Evolutionary conservation across 352 stramenopile species (phyloP), one percentile per base, ranked within the genome.

Genomic region (Peronospora destructor): DNA sequence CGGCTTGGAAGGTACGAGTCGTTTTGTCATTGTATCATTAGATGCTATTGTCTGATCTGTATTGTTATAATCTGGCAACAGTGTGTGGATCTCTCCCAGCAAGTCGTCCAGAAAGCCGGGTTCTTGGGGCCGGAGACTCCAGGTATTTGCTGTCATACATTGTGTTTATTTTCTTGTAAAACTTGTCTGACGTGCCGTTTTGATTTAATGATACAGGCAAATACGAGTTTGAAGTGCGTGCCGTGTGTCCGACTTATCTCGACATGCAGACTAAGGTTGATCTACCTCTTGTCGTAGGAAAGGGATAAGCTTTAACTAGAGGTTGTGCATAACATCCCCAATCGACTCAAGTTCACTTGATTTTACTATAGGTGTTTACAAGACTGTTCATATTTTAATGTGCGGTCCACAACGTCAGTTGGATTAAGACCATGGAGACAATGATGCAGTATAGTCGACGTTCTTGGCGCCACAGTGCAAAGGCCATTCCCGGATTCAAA

Each of bases 171-270:
- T 48, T 7, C 19, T 28, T 19, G 37, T 30, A 30, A 19, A 32
- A 40, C 30, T 7, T 53, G 25, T 26, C n/a, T n/a, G n/a, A 40
- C 11, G 4, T n/a, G n/a, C n/a, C n/a, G n/a, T 14, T 55, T 44
- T 33, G 10, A 19, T 56, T 13, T 4, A 42, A 6, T 17, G 7
- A 11, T 21, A 16, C 53, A 73, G 81, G 76, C 58, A 78, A 81
- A 28, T 87, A 87, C 61, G 68, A 87, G 26, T 53, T 92, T 16
- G 81, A 92, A 34, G 50, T 90, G n/a, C 73, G 78, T n/a, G 81
- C 78, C 2, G 45, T 87, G 41, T 85, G 72, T 16, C 64, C 67
- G 0, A 56, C 65, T 38, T 90, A 90, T 60, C 49, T 92, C 8
- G 76, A 75, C 46, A 71, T 73, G 7, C 66, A 85, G 16, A 56